phyloP scores from a whole-genome alignment of 208 protist genomes.

The Crithidia bombi region DNA sequence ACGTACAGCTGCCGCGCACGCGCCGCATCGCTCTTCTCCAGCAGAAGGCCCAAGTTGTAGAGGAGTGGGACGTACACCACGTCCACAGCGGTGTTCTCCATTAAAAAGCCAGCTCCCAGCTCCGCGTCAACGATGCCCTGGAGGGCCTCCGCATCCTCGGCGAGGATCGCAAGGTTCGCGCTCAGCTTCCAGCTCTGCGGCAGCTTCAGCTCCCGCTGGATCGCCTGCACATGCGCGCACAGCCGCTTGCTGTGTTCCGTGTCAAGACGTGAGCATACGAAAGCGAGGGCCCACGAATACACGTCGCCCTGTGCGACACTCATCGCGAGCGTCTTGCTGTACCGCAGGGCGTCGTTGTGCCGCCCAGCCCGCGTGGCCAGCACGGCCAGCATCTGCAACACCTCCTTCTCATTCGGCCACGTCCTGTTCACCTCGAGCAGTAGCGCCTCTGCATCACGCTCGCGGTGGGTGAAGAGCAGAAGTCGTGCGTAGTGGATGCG shows the following conservation, averaged over 20 bases:
- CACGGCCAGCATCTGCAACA: slow-evolving; percentile 78
- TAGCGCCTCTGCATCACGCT: slow-evolving; percentile 53
- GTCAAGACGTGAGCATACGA: slow-evolving; percentile 79
- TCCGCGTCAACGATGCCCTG: slow-evolving; percentile 76
- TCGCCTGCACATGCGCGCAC: slow-evolving; percentile 43
- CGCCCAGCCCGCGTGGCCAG: slow-evolving; percentile 57
- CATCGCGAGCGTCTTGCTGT: slow-evolving; percentile 63
- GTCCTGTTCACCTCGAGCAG: slow-evolving; percentile 62
- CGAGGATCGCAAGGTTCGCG: slow-evolving; percentile 67
- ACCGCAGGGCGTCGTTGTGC: slow-evolving; percentile 69
- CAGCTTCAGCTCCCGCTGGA: slow-evolving; percentile 51
- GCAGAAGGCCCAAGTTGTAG: slow-evolving; percentile 82
- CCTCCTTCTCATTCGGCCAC: slow-evolving; percentile 77
- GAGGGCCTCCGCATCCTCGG: slow-evolving; percentile 58
- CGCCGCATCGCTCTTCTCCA: slow-evolving; percentile 50
- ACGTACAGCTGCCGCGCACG: slow-evolving; percentile 72
- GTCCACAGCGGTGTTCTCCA: slow-evolving; percentile 25
- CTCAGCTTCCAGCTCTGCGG: slow-evolving; percentile 57
- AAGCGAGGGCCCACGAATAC: slow-evolving; percentile 63
- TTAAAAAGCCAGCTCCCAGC: slow-evolving; percentile 69
- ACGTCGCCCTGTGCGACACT: slow-evolving; percentile 70
- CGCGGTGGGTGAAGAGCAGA: slow-evolving; percentile 52
- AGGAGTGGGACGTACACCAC: slow-evolving; percentile 72
- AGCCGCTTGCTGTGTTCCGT: slow-evolving; percentile 45
- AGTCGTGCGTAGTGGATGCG: slow-evolving; percentile 78